These are phyloP conservation scores for Phaeosphaeria sp. DNA, from an alignment of 2,329 filamentous ascomycete species.

Conservation along the genomic window DNA sequence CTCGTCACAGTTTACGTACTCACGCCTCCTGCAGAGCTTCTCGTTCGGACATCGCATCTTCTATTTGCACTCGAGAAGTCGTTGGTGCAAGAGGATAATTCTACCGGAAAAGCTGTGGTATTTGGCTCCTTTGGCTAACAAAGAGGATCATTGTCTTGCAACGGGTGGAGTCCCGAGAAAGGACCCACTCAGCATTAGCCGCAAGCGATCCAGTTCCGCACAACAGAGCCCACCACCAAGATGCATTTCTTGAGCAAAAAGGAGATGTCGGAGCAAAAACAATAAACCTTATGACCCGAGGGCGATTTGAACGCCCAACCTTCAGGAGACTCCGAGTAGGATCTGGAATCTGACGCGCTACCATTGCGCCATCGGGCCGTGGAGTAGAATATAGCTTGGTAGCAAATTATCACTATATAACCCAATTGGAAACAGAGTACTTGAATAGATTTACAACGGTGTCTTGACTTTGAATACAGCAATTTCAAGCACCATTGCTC, in stretches of 20 bases:
- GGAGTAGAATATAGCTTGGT: not conserved
- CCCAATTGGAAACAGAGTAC: too few species aligned
- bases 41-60: constrained; percentile 42
- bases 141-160: constrained; percentile 4
- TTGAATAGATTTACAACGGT: too few species aligned
- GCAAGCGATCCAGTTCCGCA: constrained; percentile 6
- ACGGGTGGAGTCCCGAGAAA: not conserved
- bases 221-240: not conserved
- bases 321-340: constrained; percentile 29
- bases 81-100: constrained; percentile 63
- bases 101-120: constrained; percentile 70
- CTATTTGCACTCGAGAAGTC: constrained; percentile 67
- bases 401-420: not conserved
- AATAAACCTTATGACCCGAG: constrained; percentile 23
- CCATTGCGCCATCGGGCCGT: constrained; percentile 34
- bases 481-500: not conserved
- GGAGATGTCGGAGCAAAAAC: constrained; percentile 9
- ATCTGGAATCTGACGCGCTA: constrained; percentile 41
- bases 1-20: not conserved
- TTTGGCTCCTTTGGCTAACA: constrained; percentile 59
- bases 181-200: not conserved
- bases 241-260: constrained; percentile 10
- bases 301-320: constrained; percentile 37
- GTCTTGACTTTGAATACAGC: not conserved
- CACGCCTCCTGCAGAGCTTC: constrained; percentile 26